Evolutionary conservation across 148 eudicot genomes (phyloP), one percentile per base, ranked within the genome.

Genomic region (Amaranthus cruentus): DNA sequence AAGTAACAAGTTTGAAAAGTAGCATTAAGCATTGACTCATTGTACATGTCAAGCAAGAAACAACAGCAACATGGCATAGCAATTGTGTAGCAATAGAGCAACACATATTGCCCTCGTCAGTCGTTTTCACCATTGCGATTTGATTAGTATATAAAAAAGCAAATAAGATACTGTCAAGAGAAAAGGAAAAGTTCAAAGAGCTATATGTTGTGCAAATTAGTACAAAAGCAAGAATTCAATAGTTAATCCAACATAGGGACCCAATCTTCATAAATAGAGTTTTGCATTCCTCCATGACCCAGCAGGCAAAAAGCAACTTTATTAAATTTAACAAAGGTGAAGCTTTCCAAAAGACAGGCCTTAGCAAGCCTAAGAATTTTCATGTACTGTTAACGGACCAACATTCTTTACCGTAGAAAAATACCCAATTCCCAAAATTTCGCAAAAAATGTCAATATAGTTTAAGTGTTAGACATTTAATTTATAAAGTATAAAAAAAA

Each of bases 21-120:
- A 28, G 38, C 38, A 28, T 28, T 28, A 28, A 28, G 38, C 38
- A 28, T 47, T 15, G n/a, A 44, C 47, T 60, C 55, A 71, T 46
- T 28, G 11, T 51, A 52, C 43, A 8, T 61, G 46, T 43, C 12
- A 54, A 65, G 4, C 28, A 52, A 6, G 46, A 62, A 48, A 71
- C 74, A 28, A 15, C 47, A 8, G 63, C 56, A 77, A 21, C 46
- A 67, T 50, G 70, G 56, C 10, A 49, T 67, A 13, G 10, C 10
- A 9, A 67, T 18, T 44, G 38, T 11, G 47, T 21, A 28, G 47
- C 47, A 62, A 47, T 5, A 55, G 12, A 12, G 47, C 9, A 55
- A n/a, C 28, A 70, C 38, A 47, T 13, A 11, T 4, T 42, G 43
- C 5, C 70, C 12, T 11, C 51, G 44, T 18, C 1, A 14, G 52